Evolutionary conservation across 805 yeast species (phyloP).

Genomic region (Ogataea nakhonphanomensis): DNA sequence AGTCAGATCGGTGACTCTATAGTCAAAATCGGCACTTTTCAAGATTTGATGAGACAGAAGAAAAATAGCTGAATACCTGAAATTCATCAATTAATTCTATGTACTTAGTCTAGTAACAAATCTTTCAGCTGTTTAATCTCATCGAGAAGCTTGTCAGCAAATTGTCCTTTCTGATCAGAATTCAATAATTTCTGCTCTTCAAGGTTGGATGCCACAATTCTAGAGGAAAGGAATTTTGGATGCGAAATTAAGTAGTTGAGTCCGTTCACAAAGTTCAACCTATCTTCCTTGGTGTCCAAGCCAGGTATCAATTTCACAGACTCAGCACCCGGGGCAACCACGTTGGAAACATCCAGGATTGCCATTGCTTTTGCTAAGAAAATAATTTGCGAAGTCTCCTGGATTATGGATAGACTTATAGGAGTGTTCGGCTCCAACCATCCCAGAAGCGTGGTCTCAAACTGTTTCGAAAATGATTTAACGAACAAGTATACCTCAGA

Average conservation of each 20-base stretch:
- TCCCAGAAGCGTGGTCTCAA: conserved; percentile 55
- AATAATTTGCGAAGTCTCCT: conserved; percentile 68
- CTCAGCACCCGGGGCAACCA: conserved; percentile 28
- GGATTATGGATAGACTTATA: conserved; percentile 46
- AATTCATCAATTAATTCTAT: background rate
- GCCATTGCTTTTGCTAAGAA: conserved; percentile 57
- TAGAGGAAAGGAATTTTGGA: conserved; percentile 74
- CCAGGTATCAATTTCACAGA: conserved; percentile 46
- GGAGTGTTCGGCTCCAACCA: conserved; percentile 58
- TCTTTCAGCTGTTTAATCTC: conserved; percentile 54
- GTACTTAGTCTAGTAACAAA: conserved; percentile 30
- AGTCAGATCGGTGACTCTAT: conserved; percentile 32
- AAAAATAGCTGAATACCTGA: background rate
- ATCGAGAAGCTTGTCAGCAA: conserved; percentile 44
- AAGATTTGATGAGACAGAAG: conserved; percentile 26
- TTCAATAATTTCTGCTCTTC: conserved; percentile 64
- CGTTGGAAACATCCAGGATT: conserved; percentile 50
- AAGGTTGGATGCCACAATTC: conserved; percentile 57
- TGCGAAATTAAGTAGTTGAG: conserved; percentile 76
- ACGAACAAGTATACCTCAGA: conserved; percentile 66
- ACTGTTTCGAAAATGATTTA: conserved; percentile 61
- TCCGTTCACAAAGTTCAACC: conserved; percentile 56
- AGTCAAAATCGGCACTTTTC: conserved; percentile 32
- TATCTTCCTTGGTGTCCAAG: conserved; percentile 54
- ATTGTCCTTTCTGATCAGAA: conserved; percentile 39